Conservation (phyloP, 441 rosid species). For the Gossypium lobatum region DNA sequence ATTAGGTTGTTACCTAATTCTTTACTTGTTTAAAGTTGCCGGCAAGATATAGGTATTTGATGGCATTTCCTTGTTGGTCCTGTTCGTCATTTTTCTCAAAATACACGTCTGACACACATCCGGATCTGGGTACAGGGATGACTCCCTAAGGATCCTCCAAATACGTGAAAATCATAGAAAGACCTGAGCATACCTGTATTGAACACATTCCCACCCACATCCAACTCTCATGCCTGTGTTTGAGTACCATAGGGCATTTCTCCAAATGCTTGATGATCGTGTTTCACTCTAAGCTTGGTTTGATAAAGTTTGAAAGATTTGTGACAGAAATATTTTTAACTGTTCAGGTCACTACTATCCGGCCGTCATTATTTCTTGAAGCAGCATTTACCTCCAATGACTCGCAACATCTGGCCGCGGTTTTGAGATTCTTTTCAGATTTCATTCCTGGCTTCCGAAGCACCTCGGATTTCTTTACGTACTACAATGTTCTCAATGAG, state of each 20-base stretch:
- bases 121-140: background rate
- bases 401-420: conserved; percentile 71
- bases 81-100: background rate
- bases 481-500: conserved; percentile 54
- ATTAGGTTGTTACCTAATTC: background rate
- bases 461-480: conserved; percentile 54
- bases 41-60: background rate
- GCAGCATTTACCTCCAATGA: conserved; percentile 68
- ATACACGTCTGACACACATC: background rate
- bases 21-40: conserved; percentile 7
- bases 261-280: background rate
- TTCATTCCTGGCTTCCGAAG: conserved; percentile 61
- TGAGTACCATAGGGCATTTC: background rate
- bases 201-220: background rate
- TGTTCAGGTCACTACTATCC: conserved; percentile 62
- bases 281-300: conserved; percentile 8
- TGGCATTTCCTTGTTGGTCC: background rate
- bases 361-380: conserved; percentile 69
- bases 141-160: background rate
- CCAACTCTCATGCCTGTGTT: background rate
- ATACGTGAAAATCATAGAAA: background rate
- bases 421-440: conserved; percentile 82
- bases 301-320: background rate
- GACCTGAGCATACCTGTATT: background rate
- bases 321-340: conserved; percentile 6